phyloP scores from a whole-genome alignment of 192 early-diverging fungal genomes.

The Coemansia asiatica region DNA sequence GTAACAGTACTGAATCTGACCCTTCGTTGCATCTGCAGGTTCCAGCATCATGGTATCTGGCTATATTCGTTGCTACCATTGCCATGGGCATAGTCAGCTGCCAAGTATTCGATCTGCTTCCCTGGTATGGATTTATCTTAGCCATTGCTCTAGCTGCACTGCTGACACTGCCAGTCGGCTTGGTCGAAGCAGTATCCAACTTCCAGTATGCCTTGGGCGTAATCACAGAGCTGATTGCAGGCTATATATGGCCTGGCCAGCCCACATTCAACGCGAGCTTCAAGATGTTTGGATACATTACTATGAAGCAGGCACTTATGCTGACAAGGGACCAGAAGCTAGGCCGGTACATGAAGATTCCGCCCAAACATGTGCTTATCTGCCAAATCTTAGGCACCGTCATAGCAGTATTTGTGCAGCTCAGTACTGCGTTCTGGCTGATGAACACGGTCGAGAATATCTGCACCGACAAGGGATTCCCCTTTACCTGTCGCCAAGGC shows the following conservation, averaged over 20 bases:
- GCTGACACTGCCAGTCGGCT: slow-evolving; percentile 73
- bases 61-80: slow-evolving; percentile 25
- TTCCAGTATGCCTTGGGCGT: slow-evolving; percentile 72
- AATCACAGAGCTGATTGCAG: slow-evolving; percentile 75
- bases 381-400: slow-evolving; percentile 73
- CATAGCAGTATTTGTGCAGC: slow-evolving; percentile 65
- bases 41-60: slow-evolving; percentile 66
- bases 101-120: slow-evolving; percentile 31
- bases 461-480: slow-evolving; percentile 57
- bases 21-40: slow-evolving; percentile 44
- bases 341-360: slow-evolving; percentile 69
- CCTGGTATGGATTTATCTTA: slow-evolving; percentile 71
- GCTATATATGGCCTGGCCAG: slow-evolving; percentile 71
- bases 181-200: slow-evolving; percentile 74
- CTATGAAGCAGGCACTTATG: slow-evolving; percentile 66
- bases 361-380: slow-evolving; percentile 73
- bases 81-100: slow-evolving; percentile 35
- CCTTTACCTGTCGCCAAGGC: slow-evolving; percentile 63
- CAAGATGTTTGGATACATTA: slow-evolving; percentile 79
- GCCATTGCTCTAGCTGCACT: slow-evolving; percentile 57
- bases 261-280: slow-evolving; percentile 76
- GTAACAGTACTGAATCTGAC: neutral
- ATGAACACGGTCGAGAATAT: slow-evolving; percentile 58
- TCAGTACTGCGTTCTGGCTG: slow-evolving; percentile 63
- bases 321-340: slow-evolving; percentile 67